Conservation (phyloP, 305 asterid genomes). For the Lippia alba region DNA sequence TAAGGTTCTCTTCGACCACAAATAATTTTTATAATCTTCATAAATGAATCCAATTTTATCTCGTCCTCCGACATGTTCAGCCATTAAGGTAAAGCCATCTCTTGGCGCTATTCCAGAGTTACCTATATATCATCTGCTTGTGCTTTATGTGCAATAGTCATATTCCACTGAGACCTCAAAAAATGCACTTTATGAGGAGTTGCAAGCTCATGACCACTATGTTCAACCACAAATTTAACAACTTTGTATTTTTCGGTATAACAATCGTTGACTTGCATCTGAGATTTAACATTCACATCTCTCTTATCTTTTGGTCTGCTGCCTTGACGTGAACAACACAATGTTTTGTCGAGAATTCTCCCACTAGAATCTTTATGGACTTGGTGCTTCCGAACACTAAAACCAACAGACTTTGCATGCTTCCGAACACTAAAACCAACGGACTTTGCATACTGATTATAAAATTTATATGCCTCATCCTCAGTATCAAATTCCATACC, state of each 20-base stretch:
- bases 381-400: constrained; percentile 8
- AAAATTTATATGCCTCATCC: background rate
- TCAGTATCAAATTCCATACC: constrained; percentile 23
- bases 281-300: constrained; percentile 3
- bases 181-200: background rate
- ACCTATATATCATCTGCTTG: no score
- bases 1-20: no score
- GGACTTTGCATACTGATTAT: constrained; percentile 1
- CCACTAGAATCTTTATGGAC: background rate
- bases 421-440: no score
- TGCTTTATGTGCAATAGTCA: no score
- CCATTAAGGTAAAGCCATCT: no score
- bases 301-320: background rate
- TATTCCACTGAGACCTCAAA: no score
- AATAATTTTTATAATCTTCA: no score
- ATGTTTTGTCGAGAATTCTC: background rate
- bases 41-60: no score
- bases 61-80: no score
- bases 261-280: background rate
- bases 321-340: no score
- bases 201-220: background rate
- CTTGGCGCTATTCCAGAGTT: no score
- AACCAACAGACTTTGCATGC: no score
- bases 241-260: background rate
- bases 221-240: background rate